Percentiles rank a stretch among this genome's conserved stretches.
Evolutionary conservation across 2,329 filamentous ascomycete genomes (phyloP).

Genomic region (Sclerotinia nivalis): DNA sequence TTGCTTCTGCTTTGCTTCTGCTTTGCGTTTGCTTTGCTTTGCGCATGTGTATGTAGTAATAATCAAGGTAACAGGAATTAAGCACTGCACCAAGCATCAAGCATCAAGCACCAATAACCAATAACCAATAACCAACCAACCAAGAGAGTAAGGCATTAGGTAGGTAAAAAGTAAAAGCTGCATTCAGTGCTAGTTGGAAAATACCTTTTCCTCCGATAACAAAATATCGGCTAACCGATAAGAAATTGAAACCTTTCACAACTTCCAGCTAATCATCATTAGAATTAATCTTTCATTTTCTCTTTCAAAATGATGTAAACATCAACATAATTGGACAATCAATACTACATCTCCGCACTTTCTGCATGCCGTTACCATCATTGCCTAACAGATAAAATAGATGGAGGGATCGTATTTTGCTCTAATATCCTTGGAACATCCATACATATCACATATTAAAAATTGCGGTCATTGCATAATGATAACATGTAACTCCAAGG

Average conservation of each 20-base stretch:
- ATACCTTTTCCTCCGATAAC: constrained; percentile 4
- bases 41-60: not conserved
- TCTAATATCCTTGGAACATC: not conserved
- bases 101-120: no score
- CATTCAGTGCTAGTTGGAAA: not conserved
- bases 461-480: not conserved
- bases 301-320: not conserved
- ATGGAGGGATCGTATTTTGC: not conserved
- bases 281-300: not conserved
- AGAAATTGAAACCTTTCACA: not conserved
- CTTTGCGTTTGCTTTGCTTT: no score
- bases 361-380: not conserved
- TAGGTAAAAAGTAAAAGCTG: not conserved
- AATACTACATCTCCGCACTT: not conserved
- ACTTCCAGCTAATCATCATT: not conserved
- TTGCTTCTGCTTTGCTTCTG: no score
- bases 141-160: not conserved
- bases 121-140: no score
- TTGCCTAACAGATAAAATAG: not conserved
- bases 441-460: not conserved
- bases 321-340: no score
- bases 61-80: no score
- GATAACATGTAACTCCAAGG: not conserved
- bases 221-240: constrained; percentile 5
- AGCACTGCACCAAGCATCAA: no score